Evolutionary conservation across 208 protist species (phyloP).

Genomic region (Leishmania braziliensis): DNA sequence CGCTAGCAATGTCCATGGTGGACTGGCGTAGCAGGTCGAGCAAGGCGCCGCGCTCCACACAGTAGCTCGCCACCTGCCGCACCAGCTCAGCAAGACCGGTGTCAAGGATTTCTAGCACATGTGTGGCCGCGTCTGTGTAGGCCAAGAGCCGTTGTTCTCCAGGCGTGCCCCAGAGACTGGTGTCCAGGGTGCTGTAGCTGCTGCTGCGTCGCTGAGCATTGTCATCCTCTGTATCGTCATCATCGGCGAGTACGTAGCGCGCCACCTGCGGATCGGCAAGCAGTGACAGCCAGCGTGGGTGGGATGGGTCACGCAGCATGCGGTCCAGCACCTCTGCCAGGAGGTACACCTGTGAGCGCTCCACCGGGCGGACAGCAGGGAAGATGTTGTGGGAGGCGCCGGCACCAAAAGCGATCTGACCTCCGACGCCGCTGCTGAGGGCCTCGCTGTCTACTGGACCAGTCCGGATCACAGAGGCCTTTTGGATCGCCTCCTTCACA

Average conservation of each 20-base stretch:
- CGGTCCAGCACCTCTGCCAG: slow-evolving; percentile 79
- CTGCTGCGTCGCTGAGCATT: not conserved
- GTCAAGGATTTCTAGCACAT: slow-evolving; percentile 71
- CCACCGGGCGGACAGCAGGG: slow-evolving; percentile 60
- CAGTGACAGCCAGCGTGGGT: slow-evolving; percentile 48
- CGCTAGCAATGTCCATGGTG: slow-evolving; percentile 61
- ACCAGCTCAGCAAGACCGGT: slow-evolving; percentile 80
- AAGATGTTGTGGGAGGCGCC: slow-evolving; percentile 39
- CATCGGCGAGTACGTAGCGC: slow-evolving; percentile 47
- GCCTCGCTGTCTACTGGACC: not conserved
- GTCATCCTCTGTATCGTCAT: slow-evolving; percentile 1
- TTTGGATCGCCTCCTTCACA: not conserved
- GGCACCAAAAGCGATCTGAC: not conserved
- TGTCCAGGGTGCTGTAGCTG: slow-evolving; percentile 30
- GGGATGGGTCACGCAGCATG: slow-evolving; percentile 62
- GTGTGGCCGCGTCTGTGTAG: slow-evolving; percentile 63
- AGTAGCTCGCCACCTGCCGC: slow-evolving; percentile 62
- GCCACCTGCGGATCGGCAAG: slow-evolving; percentile 66
- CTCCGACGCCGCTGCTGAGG: not conserved
- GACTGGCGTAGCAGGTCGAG: slow-evolving; percentile 79
- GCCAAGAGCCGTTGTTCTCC: slow-evolving; percentile 44
- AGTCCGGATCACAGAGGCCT: not conserved
- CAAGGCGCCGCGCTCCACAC: slow-evolving; percentile 80
- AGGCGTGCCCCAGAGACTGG: slow-evolving; percentile 38
- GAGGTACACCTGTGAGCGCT: slow-evolving; percentile 85